These are phyloP conservation scores for Globisporangium yorkense DNA, from an alignment of 352 stramenopile genomes.

Conservation along the genomic window DNA sequence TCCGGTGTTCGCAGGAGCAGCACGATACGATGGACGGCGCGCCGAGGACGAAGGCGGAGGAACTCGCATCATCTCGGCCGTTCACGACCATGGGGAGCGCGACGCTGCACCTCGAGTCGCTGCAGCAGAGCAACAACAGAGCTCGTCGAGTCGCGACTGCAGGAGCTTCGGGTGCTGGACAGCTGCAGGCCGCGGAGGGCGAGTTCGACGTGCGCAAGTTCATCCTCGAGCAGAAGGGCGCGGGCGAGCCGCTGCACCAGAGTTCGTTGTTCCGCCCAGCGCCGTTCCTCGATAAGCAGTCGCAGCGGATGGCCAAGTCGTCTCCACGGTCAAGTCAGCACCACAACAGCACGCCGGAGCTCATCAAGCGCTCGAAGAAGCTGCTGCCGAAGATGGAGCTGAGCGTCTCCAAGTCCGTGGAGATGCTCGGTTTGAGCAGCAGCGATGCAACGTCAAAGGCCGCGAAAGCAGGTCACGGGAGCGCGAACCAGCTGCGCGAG, in stretches of 20 bases:
- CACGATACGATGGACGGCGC: conserved; percentile 2
- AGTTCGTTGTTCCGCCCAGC: conserved; percentile 51
- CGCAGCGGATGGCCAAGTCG: neutral
- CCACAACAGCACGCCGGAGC: neutral
- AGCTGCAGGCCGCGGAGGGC: conserved; percentile 1
- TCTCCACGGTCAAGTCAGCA: conserved; percentile 3
- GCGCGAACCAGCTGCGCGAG: conserved; percentile 13
- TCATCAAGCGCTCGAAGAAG: conserved; percentile 10
- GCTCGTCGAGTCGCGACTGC: conserved; percentile 3
- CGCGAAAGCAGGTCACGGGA: neutral
- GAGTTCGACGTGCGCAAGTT: conserved; percentile 68
- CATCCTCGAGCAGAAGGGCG: conserved; percentile 50
- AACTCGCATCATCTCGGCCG: conserved; percentile 13
- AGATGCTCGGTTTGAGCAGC: neutral
- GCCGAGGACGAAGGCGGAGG: conserved; percentile 1
- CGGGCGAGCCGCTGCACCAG: conserved; percentile 39
- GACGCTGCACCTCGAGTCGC: conserved; percentile 23
- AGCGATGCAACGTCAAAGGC: conserved; percentile 2
- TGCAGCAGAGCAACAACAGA: conserved; percentile 8
- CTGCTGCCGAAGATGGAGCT: conserved; percentile 15
- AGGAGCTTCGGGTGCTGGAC: neutral
- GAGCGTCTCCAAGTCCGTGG: neutral
- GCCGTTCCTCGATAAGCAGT: conserved; percentile 14
- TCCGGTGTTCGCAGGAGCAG: neutral
- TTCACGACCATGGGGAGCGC: conserved; percentile 33